phyloP scores from a whole-genome alignment of 2,329 filamentous ascomycete genomes.

The Beauveria varroae region DNA sequence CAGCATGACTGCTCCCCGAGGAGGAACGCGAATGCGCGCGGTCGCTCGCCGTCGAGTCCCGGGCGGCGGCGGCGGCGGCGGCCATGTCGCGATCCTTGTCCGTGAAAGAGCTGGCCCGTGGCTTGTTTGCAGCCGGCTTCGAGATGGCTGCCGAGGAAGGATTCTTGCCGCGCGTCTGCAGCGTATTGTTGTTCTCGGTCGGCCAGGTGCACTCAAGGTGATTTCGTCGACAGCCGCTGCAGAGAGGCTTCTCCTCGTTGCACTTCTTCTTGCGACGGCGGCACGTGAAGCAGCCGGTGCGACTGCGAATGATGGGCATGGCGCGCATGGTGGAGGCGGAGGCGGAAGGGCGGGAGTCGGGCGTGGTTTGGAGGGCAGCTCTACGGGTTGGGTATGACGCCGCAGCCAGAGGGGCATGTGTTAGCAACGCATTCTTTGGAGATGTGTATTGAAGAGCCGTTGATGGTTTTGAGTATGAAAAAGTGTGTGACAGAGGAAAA shows the following conservation, averaged over 20 bases:
- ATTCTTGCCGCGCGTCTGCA: constrained; percentile 5
- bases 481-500: background rate
- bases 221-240: constrained; percentile 45
- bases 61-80: background rate
- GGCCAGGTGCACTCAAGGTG: constrained; percentile 46
- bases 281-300: constrained; percentile 40
- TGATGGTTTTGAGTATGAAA: background rate
- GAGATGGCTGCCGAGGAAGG: background rate
- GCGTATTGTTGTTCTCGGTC: constrained; percentile 14
- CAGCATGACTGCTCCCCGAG: background rate
- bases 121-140: background rate
- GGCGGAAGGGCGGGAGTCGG: background rate
- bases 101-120: background rate
- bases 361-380: background rate
- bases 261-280: constrained; percentile 47
- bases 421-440: background rate
- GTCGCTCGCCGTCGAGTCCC: background rate
- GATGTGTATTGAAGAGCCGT: background rate
- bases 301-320: constrained; percentile 27
- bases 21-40: constrained; percentile 3
- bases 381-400: background rate
- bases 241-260: constrained; percentile 44
- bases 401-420: background rate
- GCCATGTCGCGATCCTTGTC: background rate
- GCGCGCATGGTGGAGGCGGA: constrained; percentile 2